A percentile compares a stretch with the other conserved stretches of the same genome.
These are phyloP conservation scores for Aschersonia sp. DNA, from an alignment of 2,329 filamentous ascomycete species.

Conservation along the genomic window DNA sequence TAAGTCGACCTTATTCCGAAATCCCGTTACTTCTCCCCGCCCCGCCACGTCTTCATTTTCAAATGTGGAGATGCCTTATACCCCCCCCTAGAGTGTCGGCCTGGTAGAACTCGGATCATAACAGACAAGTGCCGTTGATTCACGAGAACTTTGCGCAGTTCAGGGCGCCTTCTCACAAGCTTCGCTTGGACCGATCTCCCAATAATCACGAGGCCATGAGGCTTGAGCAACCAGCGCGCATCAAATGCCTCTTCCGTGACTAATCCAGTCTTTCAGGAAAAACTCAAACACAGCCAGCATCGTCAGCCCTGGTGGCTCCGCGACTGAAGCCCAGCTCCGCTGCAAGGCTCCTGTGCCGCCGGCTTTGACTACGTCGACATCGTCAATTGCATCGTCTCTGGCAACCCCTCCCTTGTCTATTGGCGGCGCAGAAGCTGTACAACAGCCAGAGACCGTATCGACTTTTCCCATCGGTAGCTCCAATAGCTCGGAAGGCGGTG, in stretches of 20 bases:
- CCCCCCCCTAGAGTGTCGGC: too few relatives aligned
- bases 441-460: constrained; percentile 15
- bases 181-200: too few relatives aligned
- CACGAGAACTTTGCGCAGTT: too few relatives aligned
- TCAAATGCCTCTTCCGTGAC: not conserved
- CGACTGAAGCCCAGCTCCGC: constrained; percentile 24
- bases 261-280: constrained; percentile 22
- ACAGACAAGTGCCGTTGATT: too few relatives aligned
- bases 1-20: constrained; percentile 30
- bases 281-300: constrained; percentile 25
- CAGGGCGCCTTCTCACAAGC: too few relatives aligned
- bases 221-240: too few relatives aligned
- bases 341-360: constrained; percentile 3
- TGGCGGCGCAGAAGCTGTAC: too few relatives aligned
- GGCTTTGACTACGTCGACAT: not conserved
- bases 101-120: too few relatives aligned
- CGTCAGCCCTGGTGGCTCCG: constrained; percentile 14
- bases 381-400: not conserved
- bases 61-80: too few relatives aligned
- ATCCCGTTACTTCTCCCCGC: not conserved
- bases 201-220: too few relatives aligned
- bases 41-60: not conserved
- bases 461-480: constrained; percentile 12
- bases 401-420: not conserved
- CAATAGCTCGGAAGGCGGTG: not conserved